phyloP scores from a whole-genome alignment of 2,329 filamentous ascomycete genomes.

The Pleoardoris graminearum region DNA sequence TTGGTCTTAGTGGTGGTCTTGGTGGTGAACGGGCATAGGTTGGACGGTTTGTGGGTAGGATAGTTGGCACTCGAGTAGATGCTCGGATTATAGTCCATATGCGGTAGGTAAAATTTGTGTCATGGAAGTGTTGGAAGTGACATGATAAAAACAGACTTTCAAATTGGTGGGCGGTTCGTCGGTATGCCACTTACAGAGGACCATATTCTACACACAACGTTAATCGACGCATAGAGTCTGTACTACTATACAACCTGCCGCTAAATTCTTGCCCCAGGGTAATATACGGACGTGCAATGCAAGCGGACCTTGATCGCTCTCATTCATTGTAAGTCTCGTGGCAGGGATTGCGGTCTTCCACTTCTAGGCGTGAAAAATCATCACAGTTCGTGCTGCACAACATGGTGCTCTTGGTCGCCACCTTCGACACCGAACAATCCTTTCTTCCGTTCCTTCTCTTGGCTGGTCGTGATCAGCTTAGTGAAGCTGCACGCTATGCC shows the following conservation, averaged over 20 bases:
- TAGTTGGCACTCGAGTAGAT: background rate
- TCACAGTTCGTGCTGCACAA: conserved; percentile 26
- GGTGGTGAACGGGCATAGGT: conserved; percentile 15
- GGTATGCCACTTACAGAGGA: too few species aligned
- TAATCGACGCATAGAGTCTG: too few species aligned
- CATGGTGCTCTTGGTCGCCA: conserved; percentile 31
- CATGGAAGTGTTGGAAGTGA: background rate
- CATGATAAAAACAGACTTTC: background rate
- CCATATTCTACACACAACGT: too few species aligned
- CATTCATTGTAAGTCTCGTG: background rate
- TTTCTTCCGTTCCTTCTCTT: background rate
- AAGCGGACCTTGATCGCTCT: background rate
- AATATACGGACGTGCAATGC: too few species aligned
- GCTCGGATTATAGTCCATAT: background rate
- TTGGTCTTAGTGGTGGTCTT: conserved; percentile 15
- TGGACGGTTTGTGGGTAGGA: background rate
- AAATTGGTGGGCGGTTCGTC: too few species aligned
- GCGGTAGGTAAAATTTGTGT: background rate
- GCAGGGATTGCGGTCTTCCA: background rate
- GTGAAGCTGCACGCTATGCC: background rate
- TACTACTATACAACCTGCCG: too few species aligned
- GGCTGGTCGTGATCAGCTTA: conserved; percentile 2
- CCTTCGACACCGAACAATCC: background rate
- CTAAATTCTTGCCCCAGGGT: too few species aligned
- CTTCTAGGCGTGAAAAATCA: conserved; percentile 21